Evolutionary conservation across 2,329 filamentous ascomycete genomes (phyloP).

Genomic region (Paracamarosporium sp.): DNA sequence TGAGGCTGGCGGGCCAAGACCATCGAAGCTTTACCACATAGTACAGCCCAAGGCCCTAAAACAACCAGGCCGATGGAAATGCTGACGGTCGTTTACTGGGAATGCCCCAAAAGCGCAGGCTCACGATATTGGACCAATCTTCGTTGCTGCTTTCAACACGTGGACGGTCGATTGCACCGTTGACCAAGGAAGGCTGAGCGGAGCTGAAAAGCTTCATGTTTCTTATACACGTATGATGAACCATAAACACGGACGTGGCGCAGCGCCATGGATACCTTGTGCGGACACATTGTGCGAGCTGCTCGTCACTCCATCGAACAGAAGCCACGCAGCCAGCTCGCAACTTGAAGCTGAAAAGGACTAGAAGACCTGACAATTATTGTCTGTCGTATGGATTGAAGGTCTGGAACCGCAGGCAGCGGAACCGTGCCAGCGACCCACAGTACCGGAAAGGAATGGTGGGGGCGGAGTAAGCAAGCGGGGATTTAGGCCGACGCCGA

Average conservation of each 20-base stretch:
- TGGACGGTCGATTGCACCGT: not conserved
- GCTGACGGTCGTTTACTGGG: not conserved
- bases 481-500: not conserved
- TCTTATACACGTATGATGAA: not conserved
- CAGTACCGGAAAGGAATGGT: not conserved
- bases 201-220: constrained; percentile 3
- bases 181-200: not conserved
- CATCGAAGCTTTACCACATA: constrained; percentile 1
- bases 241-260: not conserved
- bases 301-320: not conserved
- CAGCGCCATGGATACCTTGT: not conserved
- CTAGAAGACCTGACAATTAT: not conserved
- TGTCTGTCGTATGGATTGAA: not conserved
- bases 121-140: not conserved
- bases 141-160: not conserved
- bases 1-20: not conserved
- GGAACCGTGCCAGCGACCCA: not conserved
- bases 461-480: not conserved
- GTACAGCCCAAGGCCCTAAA: not conserved
- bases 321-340: not conserved
- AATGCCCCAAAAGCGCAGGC: not conserved
- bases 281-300: not conserved
- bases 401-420: not conserved
- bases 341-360: not conserved
- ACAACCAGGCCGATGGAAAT: not conserved